Base-by-base conservation (phyloP, 2,329 filamentous ascomycete species). In the Penicillium sp. region DNA sequence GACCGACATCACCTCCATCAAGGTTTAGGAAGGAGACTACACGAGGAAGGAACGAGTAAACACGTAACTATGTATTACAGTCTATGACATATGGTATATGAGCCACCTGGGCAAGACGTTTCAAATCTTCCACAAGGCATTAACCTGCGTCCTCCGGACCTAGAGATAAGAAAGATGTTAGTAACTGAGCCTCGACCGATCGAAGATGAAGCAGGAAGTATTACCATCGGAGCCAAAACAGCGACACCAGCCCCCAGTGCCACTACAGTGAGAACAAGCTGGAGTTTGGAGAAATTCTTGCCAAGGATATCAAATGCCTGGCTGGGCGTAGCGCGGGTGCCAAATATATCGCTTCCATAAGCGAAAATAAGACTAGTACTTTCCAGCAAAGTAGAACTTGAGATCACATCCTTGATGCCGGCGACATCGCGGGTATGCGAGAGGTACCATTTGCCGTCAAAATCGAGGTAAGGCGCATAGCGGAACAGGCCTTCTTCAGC, bases 281-380 rank as follows among this genome's bases (percentile, higher is more conserved):
- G 87, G 48, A 90, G 66, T 76, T 95, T 96, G 67, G 92, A 93
- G 71, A 99, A 99, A 2, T 89, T 88, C 72, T 90, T 93, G 54
- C 90, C 93, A 13, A 99, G 75, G 35, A 97, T 83, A 72, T 99
- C 93, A 69, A 99, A 99, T 13, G 87, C 81, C 60, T 87, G 83
- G 69, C 89, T 95, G 0, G 93, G 93, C n/a, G 86, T 82, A 10
- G 95, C 81, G 44, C 90, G 78, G 1, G 90, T 92, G 12, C 88
- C 90, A 58, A 95, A 99, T 2, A 97, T 75, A 67, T 99, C 93
- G 5, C 70, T 66, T 3, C 93, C 93, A 63, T 87, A 95, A 0
- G 89, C 90, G 63, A 96, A 86, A 11, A 99, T 80, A 47, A 97
- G 70, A 62, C 87, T 92, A 1, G 93, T 97, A 72, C 91, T 96